A percentile compares a stretch with the other conserved stretches of the same genome.
phyloP scores from a whole-genome alignment of 495 filamentous ascomycete species.

The Tuber borchii region DNA sequence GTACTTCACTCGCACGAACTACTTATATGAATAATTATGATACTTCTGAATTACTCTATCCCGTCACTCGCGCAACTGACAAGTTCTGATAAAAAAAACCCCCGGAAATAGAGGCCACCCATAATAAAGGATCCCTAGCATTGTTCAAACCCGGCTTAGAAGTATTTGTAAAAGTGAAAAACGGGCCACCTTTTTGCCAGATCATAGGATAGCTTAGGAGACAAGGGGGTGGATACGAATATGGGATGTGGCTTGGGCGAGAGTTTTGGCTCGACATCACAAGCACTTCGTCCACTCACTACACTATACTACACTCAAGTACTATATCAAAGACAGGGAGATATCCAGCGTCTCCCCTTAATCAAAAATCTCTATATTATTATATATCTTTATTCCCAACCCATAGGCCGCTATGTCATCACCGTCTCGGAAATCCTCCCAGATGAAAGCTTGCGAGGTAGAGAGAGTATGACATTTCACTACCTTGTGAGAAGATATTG shows the following conservation, averaged over 20 bases:
- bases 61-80: not conserved
- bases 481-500: not conserved
- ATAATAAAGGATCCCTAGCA: not conserved
- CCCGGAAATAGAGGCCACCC: not conserved
- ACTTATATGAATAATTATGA: constrained; percentile 2
- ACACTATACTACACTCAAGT: not conserved
- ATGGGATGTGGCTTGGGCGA: not conserved
- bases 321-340: not conserved
- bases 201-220: not conserved
- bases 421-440: not conserved
- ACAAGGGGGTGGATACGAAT: not conserved
- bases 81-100: not conserved
- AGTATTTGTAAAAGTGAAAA: not conserved
- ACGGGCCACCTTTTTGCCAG: not conserved
- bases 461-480: not conserved
- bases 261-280: not conserved
- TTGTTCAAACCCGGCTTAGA: not conserved
- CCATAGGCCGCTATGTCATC: not conserved
- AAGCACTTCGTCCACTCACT: not conserved
- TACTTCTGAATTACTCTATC: not conserved
- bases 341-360: not conserved
- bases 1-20: not conserved
- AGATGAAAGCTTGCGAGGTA: not conserved
- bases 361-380: not conserved
- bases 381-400: not conserved